Evolutionary conservation across 2,329 filamentous ascomycete species (phyloP).

Genomic region (Diaporthe sp.): DNA sequence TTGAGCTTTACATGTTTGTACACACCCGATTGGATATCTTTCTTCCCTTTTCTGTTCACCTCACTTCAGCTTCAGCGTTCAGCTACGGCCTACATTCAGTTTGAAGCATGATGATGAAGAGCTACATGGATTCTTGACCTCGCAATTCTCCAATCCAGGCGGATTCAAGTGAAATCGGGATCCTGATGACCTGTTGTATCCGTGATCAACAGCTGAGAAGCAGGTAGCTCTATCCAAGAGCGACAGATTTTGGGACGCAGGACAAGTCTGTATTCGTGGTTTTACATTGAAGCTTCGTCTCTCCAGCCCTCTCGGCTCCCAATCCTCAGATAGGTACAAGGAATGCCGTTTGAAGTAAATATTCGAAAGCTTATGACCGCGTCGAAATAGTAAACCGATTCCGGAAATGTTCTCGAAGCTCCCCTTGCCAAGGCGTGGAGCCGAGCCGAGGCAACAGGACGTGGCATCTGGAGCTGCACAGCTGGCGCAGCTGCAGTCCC

Average conservation of each 20-base stretch:
- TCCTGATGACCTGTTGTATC: not conserved
- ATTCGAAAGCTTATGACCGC: not conserved
- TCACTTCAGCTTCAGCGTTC: not conserved
- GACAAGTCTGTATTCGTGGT: not conserved
- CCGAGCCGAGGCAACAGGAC: slow-evolving; percentile 18
- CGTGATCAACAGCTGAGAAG: not conserved
- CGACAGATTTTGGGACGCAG: not conserved
- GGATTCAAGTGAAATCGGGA: not conserved
- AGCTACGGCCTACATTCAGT: not conserved
- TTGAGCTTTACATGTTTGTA: not conserved
- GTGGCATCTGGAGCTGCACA: slow-evolving; percentile 2
- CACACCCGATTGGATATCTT: not conserved
- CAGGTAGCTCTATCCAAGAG: not conserved
- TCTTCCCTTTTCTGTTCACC: not conserved
- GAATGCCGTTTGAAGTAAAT: not conserved
- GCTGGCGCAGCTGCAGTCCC: slow-evolving; percentile 24
- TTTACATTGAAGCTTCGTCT: not conserved
- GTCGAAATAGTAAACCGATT: not conserved
- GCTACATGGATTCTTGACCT: not conserved
- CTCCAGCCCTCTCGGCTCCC: not conserved
- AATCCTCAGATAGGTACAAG: not conserved
- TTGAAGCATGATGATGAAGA: not conserved
- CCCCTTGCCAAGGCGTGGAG: slow-evolving; percentile 25
- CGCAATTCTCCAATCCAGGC: not conserved
- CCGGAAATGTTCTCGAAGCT: slow-evolving; percentile 35